These are phyloP conservation scores for Exserohilum rostratum DNA, from an alignment of 2,329 filamentous ascomycete species.

Conservation along the genomic window DNA sequence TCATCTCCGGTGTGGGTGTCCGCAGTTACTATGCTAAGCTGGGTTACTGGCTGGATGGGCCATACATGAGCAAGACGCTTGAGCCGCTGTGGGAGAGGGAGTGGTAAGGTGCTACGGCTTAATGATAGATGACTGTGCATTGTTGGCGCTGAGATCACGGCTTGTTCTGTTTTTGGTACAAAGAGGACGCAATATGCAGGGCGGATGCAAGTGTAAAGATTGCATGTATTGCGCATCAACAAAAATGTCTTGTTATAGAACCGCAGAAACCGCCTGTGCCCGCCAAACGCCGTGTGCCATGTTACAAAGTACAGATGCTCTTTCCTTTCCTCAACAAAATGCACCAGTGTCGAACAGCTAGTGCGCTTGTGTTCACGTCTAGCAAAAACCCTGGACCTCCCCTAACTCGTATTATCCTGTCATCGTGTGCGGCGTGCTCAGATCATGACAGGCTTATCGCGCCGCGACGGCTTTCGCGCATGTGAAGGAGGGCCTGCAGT, in stretches of 20 bases:
- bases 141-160: constrained; percentile 12
- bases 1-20: constrained; percentile 97
- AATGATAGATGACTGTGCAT: constrained; percentile 16
- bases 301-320: constrained; percentile 19
- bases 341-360: neutral
- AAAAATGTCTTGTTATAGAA: constrained; percentile 10
- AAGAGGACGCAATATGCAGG: neutral
- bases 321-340: neutral
- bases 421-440: neutral
- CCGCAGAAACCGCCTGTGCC: constrained; percentile 6
- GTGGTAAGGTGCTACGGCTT: constrained; percentile 20
- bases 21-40: constrained; percentile 93
- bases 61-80: constrained; percentile 62
- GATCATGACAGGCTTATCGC: constrained; percentile 74
- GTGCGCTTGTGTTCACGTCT: neutral
- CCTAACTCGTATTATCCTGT: neutral
- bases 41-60: constrained; percentile 91
- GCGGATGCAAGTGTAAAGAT: constrained; percentile 3
- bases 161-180: neutral
- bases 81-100: constrained; percentile 44
- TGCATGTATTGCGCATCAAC: constrained; percentile 8
- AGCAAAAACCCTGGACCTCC: neutral
- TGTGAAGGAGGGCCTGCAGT: constrained; percentile 84
- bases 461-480: constrained; percentile 80
- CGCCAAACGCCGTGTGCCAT: constrained; percentile 29